Evolutionary conservation across 2,329 filamentous ascomycete species (phyloP).

Genomic region (Paraphaeosphaeria minitans): DNA sequence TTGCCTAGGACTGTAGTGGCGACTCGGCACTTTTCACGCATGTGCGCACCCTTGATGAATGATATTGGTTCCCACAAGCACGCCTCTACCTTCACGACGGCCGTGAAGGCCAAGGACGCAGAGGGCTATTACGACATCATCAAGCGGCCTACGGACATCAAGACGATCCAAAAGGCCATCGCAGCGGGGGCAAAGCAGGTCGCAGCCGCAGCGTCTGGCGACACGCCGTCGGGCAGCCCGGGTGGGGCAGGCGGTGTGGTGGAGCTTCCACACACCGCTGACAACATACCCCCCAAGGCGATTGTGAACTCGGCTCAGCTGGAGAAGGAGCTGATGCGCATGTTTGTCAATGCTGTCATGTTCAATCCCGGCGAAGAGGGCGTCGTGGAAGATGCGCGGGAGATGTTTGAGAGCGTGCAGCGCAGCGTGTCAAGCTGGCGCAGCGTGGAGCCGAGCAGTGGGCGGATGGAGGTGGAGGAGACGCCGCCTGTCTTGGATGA

Average conservation of each 20-base stretch:
- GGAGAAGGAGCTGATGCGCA: slow-evolving; percentile 90
- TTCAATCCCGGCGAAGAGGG: slow-evolving; percentile 93
- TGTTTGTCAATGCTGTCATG: slow-evolving; percentile 99
- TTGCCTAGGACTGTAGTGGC: slow-evolving; percentile 47
- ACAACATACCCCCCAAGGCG: slow-evolving; percentile 81
- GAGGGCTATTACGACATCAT: slow-evolving; percentile 59
- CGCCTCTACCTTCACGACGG: slow-evolving; percentile 56
- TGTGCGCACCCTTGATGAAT: slow-evolving; percentile 56
- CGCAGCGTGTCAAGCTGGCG: slow-evolving; percentile 76
- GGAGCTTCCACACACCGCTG: slow-evolving; percentile 68
- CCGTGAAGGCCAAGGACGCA: slow-evolving; percentile 57
- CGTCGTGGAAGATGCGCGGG: slow-evolving; percentile 82
- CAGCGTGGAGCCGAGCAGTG: slow-evolving; percentile 63
- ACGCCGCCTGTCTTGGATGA: slow-evolving; percentile 36
- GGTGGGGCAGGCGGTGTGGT: slow-evolving; percentile 57
- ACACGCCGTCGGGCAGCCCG: slow-evolving; percentile 65
- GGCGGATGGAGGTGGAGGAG: slow-evolving; percentile 36
- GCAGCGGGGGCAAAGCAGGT: slow-evolving; percentile 64
- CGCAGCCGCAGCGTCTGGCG: slow-evolving; percentile 52
- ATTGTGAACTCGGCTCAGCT: slow-evolving; percentile 94
- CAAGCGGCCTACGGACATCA: slow-evolving; percentile 58
- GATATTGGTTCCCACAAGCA: slow-evolving; percentile 59
- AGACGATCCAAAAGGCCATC: slow-evolving; percentile 57
- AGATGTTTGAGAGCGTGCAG: slow-evolving; percentile 90
- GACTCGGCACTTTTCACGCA: slow-evolving; percentile 56